Percentiles rank a stretch among this genome's conserved stretches.
Evolutionary conservation across 208 protist species (phyloP).

Genomic region (Strigomonas culicis): DNA sequence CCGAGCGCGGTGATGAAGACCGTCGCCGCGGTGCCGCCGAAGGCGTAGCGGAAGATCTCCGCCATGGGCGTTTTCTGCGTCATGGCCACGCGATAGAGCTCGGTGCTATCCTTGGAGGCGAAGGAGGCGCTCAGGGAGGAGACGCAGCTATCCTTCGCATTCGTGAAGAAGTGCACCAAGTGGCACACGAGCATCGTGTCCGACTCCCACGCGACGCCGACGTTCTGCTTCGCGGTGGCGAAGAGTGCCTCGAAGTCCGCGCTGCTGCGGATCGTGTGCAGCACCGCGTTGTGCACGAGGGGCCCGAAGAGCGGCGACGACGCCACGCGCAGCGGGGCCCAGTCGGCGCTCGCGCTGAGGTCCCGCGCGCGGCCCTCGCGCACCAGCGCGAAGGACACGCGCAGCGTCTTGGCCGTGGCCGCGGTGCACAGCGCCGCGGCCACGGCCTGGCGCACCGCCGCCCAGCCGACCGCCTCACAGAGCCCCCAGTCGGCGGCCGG

Average conservation of each 20-base stretch:
- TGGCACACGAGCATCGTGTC: slow-evolving; percentile 28
- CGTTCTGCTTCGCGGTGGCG: slow-evolving; percentile 14
- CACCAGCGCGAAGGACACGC: slow-evolving; percentile 32
- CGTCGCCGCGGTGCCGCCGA: slow-evolving; percentile 39
- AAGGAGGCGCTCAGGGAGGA: slow-evolving; percentile 36
- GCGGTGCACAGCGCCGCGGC: slow-evolving; percentile 14
- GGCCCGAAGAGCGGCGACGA: slow-evolving; percentile 58
- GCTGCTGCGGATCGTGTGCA: slow-evolving; percentile 17
- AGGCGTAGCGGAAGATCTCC: slow-evolving; percentile 45
- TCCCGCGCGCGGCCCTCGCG: slow-evolving; percentile 9
- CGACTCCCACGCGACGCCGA: slow-evolving; percentile 24
- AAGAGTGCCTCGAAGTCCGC: slow-evolving; percentile 20
- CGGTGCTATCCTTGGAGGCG: slow-evolving; percentile 14
- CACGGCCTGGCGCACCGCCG: slow-evolving; percentile 21
- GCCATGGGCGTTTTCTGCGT: slow-evolving; percentile 15
- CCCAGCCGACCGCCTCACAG: slow-evolving; percentile 26
- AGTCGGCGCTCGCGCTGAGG: background rate
- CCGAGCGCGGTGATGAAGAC: slow-evolving; percentile 22
- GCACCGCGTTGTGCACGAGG: slow-evolving; percentile 23
- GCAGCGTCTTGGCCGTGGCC: slow-evolving; percentile 31
- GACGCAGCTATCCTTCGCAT: slow-evolving; percentile 25
- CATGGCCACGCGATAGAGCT: slow-evolving; percentile 23
- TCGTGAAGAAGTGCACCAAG: slow-evolving; percentile 31
- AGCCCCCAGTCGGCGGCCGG: slow-evolving; percentile 14
- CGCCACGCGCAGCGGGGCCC: slow-evolving; percentile 14